Percentiles rank a stretch among this genome's conserved stretches.
phyloP scores from a whole-genome alignment of 495 filamentous ascomycete species.

The Xylaria longipes region DNA sequence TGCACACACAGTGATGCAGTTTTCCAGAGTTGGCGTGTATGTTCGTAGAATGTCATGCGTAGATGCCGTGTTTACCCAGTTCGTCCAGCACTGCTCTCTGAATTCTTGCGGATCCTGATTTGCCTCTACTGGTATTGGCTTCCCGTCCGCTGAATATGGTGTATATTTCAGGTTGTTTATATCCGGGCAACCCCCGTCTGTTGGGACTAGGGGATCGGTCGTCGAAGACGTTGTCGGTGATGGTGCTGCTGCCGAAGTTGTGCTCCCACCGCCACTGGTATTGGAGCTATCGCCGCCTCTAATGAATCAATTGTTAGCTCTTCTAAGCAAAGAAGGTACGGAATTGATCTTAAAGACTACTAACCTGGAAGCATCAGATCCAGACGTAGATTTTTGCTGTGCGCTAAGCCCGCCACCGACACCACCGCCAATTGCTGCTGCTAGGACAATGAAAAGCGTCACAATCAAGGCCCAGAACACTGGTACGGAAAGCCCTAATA shows the following conservation, averaged over 20 bases:
- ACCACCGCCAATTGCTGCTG: slow-evolving; percentile 43
- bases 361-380: slow-evolving; percentile 22
- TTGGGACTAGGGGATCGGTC: slow-evolving; percentile 26
- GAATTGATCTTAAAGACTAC: background rate
- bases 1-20: slow-evolving; percentile 44
- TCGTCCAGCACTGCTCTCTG: slow-evolving; percentile 41
- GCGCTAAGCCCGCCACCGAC: slow-evolving; percentile 39
- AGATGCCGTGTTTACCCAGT: slow-evolving; percentile 34
- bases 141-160: slow-evolving; percentile 36
- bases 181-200: slow-evolving; percentile 38
- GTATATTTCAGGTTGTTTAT: slow-evolving; percentile 37
- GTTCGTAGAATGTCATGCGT: slow-evolving; percentile 43
- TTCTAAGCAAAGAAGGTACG: background rate
- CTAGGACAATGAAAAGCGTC: slow-evolving; percentile 36
- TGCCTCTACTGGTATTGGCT: slow-evolving; percentile 32
- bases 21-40: slow-evolving; percentile 43
- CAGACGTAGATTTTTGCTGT: slow-evolving; percentile 22
- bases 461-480: slow-evolving; percentile 42
- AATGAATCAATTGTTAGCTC: slow-evolving; percentile 23
- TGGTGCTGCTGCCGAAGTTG: slow-evolving; percentile 15
- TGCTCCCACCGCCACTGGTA: background rate
- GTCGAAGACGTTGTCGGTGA: slow-evolving; percentile 28
- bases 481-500: slow-evolving; percentile 42
- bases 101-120: slow-evolving; percentile 37
- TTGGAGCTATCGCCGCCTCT: slow-evolving; percentile 14